These are phyloP conservation scores for Malbranchea zuffiana DNA, from an alignment of 2,329 filamentous ascomycete species.

Conservation along the genomic window DNA sequence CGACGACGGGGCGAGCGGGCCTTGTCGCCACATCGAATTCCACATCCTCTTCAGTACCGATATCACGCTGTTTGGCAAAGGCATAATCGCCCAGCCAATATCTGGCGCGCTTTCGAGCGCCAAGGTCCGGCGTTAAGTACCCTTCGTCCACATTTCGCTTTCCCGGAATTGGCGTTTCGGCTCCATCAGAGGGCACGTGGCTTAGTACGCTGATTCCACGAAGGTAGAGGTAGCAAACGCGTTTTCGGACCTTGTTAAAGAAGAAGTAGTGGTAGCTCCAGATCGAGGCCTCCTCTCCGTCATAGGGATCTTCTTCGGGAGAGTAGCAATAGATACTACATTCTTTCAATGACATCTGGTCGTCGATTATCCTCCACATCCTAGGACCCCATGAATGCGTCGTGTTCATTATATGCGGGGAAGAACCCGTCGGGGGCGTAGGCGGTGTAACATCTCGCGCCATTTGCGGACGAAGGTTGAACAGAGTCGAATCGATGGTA, in stretches of 20 bases:
- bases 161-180: constrained; percentile 33
- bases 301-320: constrained; percentile 81
- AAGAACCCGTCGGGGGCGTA: constrained; percentile 33
- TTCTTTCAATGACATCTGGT: constrained; percentile 83
- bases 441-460: constrained; percentile 32
- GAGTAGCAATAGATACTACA: constrained; percentile 85
- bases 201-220: constrained; percentile 65
- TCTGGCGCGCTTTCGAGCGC: constrained; percentile 66
- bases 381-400: constrained; percentile 68
- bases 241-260: constrained; percentile 85
- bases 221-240: constrained; percentile 87
- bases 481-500: constrained; percentile 74
- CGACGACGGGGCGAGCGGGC: constrained; percentile 22
- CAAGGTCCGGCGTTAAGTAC: constrained; percentile 41
- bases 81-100: constrained; percentile 74
- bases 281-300: constrained; percentile 84
- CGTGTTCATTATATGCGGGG: constrained; percentile 39
- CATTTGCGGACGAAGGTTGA: constrained; percentile 64
- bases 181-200: constrained; percentile 51
- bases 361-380: constrained; percentile 87
- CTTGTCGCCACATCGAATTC: constrained; percentile 15
- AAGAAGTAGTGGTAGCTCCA: constrained; percentile 98
- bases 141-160: constrained; percentile 41
- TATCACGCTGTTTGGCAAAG: constrained; percentile 32
- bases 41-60: constrained; percentile 24